A percentile compares a stretch with the other conserved stretches of the same genome.
Conservation (phyloP, 352 stramenopile genomes). For the Pythium scleroteichum region DNA sequence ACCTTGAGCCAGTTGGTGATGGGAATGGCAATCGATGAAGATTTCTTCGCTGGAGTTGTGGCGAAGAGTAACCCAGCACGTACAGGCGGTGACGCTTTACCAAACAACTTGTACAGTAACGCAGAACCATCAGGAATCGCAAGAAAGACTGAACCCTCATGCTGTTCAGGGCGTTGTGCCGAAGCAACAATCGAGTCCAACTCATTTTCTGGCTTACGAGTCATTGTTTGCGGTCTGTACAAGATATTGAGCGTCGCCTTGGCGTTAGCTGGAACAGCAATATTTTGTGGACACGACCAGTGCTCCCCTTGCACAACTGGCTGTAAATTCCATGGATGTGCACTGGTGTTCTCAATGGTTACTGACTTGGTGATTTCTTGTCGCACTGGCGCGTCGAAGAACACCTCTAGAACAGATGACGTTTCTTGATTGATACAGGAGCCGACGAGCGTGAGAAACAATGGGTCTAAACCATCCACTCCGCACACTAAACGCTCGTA, state of each 20-base stretch:
- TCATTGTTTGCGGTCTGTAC: conserved; percentile 90
- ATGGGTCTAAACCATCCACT: conserved; percentile 57
- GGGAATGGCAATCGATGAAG: conserved; percentile 59
- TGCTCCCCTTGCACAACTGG: conserved; percentile 87
- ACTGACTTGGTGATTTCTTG: conserved; percentile 60
- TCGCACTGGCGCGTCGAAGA: conserved; percentile 85
- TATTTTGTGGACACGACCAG: conserved; percentile 82
- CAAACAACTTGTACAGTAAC: conserved; percentile 85
- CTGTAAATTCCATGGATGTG: conserved; percentile 82
- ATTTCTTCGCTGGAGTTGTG: conserved; percentile 80
- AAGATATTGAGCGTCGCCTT: conserved; percentile 62
- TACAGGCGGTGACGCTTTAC: conserved; percentile 65
- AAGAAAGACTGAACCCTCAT: conserved; percentile 88
- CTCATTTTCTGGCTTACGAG: conserved; percentile 27
- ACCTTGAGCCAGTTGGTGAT: conserved; percentile 90
- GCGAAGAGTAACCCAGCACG: conserved; percentile 39
- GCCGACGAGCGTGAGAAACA: conserved; percentile 79
- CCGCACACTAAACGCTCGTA: conserved; percentile 75
- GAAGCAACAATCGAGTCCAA: conserved; percentile 15
- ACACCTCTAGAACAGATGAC: conserved; percentile 86
- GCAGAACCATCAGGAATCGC: conserved; percentile 89
- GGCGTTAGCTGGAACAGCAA: conserved; percentile 76
- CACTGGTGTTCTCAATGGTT: conserved; percentile 80
- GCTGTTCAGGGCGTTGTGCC: conserved; percentile 47
- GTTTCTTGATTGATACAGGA: conserved; percentile 86